A percentile compares a stretch with the other conserved stretches of the same genome.
Evolutionary conservation across 1,284 basidiomycete species (phyloP).

Genomic region (Ceratobasidium sp.): DNA sequence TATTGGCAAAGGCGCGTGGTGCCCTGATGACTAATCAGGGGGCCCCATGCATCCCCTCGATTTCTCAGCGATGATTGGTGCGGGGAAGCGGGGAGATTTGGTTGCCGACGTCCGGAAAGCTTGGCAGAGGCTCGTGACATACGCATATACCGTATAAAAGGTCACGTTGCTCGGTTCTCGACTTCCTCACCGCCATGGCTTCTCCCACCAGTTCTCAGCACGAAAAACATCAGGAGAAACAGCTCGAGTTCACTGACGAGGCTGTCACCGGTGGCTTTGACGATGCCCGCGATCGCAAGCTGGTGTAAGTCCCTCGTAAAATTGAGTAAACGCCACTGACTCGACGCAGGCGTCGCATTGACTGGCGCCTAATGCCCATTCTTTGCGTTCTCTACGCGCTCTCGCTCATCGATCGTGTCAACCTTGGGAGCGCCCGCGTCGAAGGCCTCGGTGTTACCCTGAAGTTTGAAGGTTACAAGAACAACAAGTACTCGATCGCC

Average conservation of each 20-base stretch:
- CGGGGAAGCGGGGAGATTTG: neutral
- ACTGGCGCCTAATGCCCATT: constrained; percentile 49
- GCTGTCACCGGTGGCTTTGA: constrained; percentile 19
- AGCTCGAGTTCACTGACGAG: constrained; percentile 11
- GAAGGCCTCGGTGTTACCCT: constrained; percentile 45
- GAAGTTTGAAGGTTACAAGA: constrained; percentile 41
- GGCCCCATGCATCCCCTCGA: neutral
- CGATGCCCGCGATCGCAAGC: neutral
- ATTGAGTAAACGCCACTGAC: neutral
- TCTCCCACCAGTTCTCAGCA: constrained; percentile 13
- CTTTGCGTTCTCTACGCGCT: constrained; percentile 49
- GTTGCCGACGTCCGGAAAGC: constrained; percentile 7
- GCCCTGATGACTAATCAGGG: neutral
- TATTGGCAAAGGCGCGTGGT: neutral
- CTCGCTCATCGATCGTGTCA: constrained; percentile 48
- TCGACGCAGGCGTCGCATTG: constrained; percentile 42
- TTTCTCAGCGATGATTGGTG: constrained; percentile 18
- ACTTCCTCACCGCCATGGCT: constrained; percentile 6
- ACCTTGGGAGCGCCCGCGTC: constrained; percentile 48
- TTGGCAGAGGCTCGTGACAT: constrained; percentile 10
- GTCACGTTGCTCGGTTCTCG: neutral
- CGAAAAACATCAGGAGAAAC: constrained; percentile 29
- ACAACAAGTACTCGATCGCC: constrained; percentile 49
- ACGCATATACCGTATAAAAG: neutral
- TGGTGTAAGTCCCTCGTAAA: constrained; percentile 9